A percentile compares a stretch with the other conserved stretches of the same genome.
These are phyloP conservation scores for Mangifera indica DNA, from an alignment of 345 rosid genomes.

Conservation along the genomic window DNA sequence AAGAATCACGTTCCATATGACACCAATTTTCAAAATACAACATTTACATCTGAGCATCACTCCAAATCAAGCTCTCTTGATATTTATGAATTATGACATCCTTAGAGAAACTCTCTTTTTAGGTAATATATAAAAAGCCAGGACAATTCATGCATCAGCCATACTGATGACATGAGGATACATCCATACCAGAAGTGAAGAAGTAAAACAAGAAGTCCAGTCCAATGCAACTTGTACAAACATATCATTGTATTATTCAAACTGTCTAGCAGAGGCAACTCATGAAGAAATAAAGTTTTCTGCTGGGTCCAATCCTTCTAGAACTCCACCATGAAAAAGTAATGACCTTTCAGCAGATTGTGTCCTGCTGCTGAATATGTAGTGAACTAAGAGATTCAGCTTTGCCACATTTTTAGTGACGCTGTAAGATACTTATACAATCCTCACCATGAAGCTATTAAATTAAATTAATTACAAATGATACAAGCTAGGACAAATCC, in stretches of 20 bases:
- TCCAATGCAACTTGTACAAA: neutral
- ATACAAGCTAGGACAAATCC: conserved; percentile 6
- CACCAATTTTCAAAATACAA: neutral
- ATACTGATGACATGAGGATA: neutral
- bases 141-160: conserved; percentile 3
- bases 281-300: neutral
- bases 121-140: neutral
- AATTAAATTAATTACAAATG: conserved; percentile 6
- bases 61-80: neutral
- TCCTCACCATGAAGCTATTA: neutral
- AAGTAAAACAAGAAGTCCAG: neutral
- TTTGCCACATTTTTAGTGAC: conserved; percentile 5
- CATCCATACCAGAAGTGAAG: neutral
- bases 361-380: neutral
- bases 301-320: neutral
- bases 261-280: neutral
- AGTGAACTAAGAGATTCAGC: neutral
- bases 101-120: neutral
- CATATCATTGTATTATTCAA: neutral
- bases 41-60: neutral
- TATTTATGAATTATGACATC: neutral
- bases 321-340: neutral
- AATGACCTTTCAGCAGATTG: neutral
- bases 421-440: neutral
- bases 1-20: neutral